Evolutionary conservation across 139 green algal genomes (phyloP).

Genomic region (Chlamydomonas applanata): DNA sequence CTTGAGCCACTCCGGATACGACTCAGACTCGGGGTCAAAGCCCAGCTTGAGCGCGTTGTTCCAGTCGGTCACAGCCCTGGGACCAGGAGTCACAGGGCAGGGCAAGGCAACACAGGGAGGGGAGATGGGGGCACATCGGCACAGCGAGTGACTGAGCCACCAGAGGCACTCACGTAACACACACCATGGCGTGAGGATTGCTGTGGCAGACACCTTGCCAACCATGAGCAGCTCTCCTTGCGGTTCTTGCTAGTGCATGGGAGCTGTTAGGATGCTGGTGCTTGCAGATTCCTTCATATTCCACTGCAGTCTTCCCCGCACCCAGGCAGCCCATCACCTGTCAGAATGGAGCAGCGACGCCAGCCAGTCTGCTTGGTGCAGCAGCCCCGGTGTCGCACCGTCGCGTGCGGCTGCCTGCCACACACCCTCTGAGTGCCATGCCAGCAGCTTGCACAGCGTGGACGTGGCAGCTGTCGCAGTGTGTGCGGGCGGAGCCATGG

Average conservation of each 20-base stretch:
- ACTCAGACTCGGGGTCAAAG: slow-evolving; percentile 70
- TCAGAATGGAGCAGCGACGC: slow-evolving; percentile 65
- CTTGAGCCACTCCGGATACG: slow-evolving; percentile 80
- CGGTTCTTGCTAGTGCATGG: too few relatives aligned
- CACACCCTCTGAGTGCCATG: slow-evolving; percentile 59
- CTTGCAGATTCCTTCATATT: too few relatives aligned
- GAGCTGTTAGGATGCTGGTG: too few relatives aligned
- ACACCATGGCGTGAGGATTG: too few relatives aligned
- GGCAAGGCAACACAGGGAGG: slow-evolving; percentile 3
- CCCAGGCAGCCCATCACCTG: slow-evolving; percentile 1
- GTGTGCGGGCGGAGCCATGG: slow-evolving; percentile 73
- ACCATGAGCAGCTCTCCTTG: too few relatives aligned
- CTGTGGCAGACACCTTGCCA: too few relatives aligned
- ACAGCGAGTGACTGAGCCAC: too few relatives aligned
- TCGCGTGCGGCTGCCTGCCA: slow-evolving; percentile 5
- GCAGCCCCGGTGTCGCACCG: slow-evolving; percentile 40
- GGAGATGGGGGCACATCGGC: not conserved
- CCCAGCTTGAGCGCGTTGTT: slow-evolving; percentile 97
- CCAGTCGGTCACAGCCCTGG: slow-evolving; percentile 74
- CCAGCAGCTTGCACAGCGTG: slow-evolving; percentile 85
- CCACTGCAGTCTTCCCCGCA: not conserved
- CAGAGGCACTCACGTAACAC: not conserved
- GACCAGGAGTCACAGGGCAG: slow-evolving; percentile 40
- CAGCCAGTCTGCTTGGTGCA: slow-evolving; percentile 84
- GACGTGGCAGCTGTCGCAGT: slow-evolving; percentile 77